phyloP scores from a whole-genome alignment of 768 basidiomycete genomes.

The Clathrus columnatus region DNA sequence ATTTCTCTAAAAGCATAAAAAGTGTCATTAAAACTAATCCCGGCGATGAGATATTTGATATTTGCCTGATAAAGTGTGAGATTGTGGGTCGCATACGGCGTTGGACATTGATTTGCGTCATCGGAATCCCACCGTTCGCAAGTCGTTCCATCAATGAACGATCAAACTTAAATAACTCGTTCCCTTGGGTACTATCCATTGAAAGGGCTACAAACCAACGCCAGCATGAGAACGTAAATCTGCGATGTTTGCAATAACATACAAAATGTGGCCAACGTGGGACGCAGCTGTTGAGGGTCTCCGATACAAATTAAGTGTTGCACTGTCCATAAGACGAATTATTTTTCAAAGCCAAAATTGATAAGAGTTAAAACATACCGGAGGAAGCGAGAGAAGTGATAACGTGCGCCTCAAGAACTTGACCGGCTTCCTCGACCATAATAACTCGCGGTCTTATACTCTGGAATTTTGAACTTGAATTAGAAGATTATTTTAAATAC shows the following conservation, averaged over 20 bases:
- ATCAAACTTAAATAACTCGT: constrained; percentile 53
- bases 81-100: constrained; percentile 69
- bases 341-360: too few relatives aligned
- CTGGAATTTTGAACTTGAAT: constrained; percentile 26
- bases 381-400: constrained; percentile 51
- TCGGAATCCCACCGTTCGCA: constrained; percentile 42
- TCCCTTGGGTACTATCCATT: constrained; percentile 54
- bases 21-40: constrained; percentile 1
- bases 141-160: constrained; percentile 73
- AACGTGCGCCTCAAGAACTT: constrained; percentile 73
- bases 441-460: constrained; percentile 51
- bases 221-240: constrained; percentile 1
- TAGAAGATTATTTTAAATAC: not conserved
- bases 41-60: too few relatives aligned
- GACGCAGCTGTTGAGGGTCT: constrained; percentile 68
- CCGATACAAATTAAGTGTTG: constrained; percentile 76
- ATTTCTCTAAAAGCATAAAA: constrained; percentile 32
- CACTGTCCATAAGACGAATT: too few relatives aligned
- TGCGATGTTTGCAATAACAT: constrained; percentile 13
- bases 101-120: constrained; percentile 67
- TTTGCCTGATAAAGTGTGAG: constrained; percentile 54
- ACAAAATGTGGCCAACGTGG: constrained; percentile 57
- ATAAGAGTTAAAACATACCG: too few relatives aligned
- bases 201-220: constrained; percentile 48
- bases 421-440: constrained; percentile 75